A percentile compares a stretch with the other conserved stretches of the same genome.
Evolutionary conservation across 257 asterid genomes (phyloP).

Genomic region (Apocynum venetum): DNA sequence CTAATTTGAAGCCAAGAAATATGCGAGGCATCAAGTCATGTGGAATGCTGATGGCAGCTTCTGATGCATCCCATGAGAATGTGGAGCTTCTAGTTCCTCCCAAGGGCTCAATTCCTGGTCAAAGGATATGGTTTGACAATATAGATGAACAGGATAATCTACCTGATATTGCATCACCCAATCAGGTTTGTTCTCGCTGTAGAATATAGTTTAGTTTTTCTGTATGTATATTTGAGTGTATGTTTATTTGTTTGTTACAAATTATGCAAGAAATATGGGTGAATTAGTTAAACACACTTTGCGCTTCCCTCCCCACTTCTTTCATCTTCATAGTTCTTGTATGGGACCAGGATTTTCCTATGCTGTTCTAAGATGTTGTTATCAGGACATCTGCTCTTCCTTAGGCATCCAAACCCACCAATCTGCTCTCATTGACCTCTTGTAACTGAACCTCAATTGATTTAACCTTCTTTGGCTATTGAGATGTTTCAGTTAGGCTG

Average conservation of each 20-base stretch:
- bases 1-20: constrained; percentile 92
- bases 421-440: neutral
- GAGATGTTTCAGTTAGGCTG: neutral
- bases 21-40: constrained; percentile 91
- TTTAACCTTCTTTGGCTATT: neutral
- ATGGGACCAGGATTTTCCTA: neutral
- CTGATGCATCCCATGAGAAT: constrained; percentile 79
- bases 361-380: neutral
- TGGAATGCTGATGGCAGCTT: constrained; percentile 98
- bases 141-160: constrained; percentile 57
- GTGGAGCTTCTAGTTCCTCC: constrained; percentile 92
- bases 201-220: neutral
- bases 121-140: constrained; percentile 93
- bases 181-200: constrained; percentile 56
- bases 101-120: constrained; percentile 74
- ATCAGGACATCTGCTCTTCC: neutral
- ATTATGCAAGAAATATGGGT: neutral
- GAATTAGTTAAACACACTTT: neutral
- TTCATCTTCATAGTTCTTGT: neutral
- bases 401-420: neutral
- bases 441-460: neutral
- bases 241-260: neutral
- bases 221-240: neutral
- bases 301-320: neutral
- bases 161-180: constrained; percentile 81